phyloP scores from a whole-genome alignment of 2,329 filamentous ascomycete species.

The Pseudodiploospora longispora region DNA sequence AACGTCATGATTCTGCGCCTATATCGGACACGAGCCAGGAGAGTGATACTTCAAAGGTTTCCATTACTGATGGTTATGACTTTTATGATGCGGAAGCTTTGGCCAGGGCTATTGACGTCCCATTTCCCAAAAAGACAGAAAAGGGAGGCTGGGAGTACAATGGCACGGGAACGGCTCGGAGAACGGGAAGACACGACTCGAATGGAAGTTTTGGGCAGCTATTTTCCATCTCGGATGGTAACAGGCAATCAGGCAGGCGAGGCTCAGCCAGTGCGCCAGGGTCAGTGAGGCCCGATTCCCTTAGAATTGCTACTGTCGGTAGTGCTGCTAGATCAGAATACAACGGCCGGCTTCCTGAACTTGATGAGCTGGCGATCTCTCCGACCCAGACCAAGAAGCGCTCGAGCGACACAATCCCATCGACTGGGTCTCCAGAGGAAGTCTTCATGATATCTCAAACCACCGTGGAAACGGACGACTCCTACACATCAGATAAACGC shows the following conservation, averaged over 20 bases:
- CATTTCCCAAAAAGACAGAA: conserved; percentile 30
- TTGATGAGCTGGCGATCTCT: conserved; percentile 25
- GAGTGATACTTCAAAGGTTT: conserved; percentile 38
- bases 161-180: conserved; percentile 14
- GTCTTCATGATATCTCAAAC: conserved; percentile 40
- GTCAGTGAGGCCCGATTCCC: conserved; percentile 20
- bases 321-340: conserved; percentile 30
- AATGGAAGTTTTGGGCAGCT: conserved; percentile 50
- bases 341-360: conserved; percentile 38
- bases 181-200: conserved; percentile 42
- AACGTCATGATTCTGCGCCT: conserved; percentile 41
- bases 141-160: conserved; percentile 25
- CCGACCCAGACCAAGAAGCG: conserved; percentile 2
- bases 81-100: conserved; percentile 55
- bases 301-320: conserved; percentile 17
- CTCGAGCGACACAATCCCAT: conserved; percentile 2
- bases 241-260: conserved; percentile 17
- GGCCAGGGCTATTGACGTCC: conserved; percentile 45
- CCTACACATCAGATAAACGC: conserved; percentile 23
- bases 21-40: conserved; percentile 44
- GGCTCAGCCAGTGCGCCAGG: conserved; percentile 10
- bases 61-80: conserved; percentile 54
- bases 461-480: conserved; percentile 29
- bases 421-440: conserved; percentile 28
- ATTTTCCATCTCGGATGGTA: conserved; percentile 49